Conservation (phyloP, 225 moss, liverwort and hornwort genomes). For the Physcomitrellopsis africana region DNA sequence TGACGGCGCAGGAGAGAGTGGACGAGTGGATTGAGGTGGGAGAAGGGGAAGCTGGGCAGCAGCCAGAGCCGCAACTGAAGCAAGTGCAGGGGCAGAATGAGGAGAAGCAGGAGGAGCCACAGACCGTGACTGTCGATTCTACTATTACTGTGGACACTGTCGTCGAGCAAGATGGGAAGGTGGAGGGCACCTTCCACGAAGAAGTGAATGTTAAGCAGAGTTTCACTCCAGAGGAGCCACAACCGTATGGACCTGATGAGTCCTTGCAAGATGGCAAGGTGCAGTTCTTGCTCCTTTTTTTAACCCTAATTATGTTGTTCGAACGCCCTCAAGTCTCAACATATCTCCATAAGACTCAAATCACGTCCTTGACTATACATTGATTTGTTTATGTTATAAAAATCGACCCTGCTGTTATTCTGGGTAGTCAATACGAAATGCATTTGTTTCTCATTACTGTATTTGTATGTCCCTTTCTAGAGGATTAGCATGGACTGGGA, state of each 20-base stretch:
- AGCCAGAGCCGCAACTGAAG: no score
- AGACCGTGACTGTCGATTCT: not conserved
- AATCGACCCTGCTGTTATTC: not conserved
- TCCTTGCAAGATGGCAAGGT: conserved; percentile 23
- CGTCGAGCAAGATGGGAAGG: conserved; percentile 7
- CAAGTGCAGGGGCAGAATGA: not conserved
- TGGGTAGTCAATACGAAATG: not conserved
- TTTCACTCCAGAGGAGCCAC: not conserved
- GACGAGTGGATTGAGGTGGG: no score
- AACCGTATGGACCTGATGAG: conserved; percentile 11
- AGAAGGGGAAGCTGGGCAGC: no score
- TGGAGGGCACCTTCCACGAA: not conserved
- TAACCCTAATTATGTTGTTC: conserved; percentile 18
- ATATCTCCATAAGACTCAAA: not conserved
- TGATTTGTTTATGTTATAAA: conserved; percentile 3
- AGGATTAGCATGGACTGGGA: not conserved
- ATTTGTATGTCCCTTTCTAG: not conserved
- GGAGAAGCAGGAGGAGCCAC: not conserved
- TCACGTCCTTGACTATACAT: not conserved
- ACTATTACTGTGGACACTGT: not conserved
- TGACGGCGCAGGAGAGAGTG: no score
- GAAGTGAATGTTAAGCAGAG: conserved; percentile 10
- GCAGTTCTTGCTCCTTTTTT: not conserved
- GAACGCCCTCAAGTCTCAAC: not conserved
- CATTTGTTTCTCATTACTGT: not conserved